Conservation (phyloP, 2,329 filamentous ascomycete genomes). For the Fusarium stilboides region DNA sequence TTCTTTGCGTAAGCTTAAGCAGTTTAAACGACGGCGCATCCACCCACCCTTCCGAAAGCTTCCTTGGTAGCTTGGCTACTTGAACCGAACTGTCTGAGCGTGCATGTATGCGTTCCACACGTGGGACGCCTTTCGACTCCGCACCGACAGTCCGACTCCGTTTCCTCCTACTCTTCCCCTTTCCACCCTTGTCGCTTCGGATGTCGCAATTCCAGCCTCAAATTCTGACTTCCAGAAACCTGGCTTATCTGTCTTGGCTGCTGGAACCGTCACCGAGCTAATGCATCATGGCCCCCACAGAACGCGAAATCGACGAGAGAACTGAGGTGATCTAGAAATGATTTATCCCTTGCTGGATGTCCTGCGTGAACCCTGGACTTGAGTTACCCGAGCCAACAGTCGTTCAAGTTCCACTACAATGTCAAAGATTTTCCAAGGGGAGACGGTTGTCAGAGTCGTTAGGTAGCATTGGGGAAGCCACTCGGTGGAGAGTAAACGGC, state of each 20-base stretch:
- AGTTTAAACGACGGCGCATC: background rate
- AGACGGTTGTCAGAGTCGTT: background rate
- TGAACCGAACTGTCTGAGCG: background rate
- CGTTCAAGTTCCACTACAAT: background rate
- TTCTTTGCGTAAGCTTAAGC: background rate
- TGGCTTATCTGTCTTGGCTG: background rate
- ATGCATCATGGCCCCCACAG: constrained; percentile 20
- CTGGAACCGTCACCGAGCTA: background rate
- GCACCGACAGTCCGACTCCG: constrained; percentile 19
- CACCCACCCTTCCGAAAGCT: no score
- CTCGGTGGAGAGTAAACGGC: no score
- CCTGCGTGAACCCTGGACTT: background rate
- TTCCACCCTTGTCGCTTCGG: constrained; percentile 27
- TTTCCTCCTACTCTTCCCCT: background rate
- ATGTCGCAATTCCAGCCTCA: constrained; percentile 41
- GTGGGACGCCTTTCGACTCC: background rate
- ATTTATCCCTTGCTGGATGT: background rate
- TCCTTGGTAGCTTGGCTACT: no score
- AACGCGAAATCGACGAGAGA: constrained; percentile 5
- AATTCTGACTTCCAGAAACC: constrained; percentile 18
- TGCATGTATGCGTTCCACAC: background rate
- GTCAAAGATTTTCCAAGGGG: background rate
- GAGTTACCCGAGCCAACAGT: background rate
- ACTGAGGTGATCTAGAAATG: background rate
- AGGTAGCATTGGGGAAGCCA: no score